phyloP scores from a whole-genome alignment of 306 rosid genomes.

The Acacia acuminata region DNA sequence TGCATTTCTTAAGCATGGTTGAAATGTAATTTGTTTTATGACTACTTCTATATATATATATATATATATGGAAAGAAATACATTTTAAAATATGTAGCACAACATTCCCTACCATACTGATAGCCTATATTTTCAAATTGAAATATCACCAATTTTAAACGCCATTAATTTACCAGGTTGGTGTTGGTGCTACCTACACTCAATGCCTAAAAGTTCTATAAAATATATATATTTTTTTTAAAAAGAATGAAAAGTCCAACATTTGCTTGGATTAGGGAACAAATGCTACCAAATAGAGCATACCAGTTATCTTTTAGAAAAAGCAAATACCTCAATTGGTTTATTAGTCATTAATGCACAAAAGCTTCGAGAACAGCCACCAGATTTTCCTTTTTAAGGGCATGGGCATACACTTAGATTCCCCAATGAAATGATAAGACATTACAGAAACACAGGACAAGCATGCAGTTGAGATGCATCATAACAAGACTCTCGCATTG shows the following conservation, averaged over 20 bases:
- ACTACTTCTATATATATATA: not conserved
- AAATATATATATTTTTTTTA: not conserved
- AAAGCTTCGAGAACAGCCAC: not conserved
- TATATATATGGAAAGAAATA: not conserved
- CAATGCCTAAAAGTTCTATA: not conserved
- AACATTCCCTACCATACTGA: not conserved
- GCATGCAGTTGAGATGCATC: conserved; percentile 12
- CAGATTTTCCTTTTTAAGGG: not conserved
- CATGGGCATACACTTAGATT: not conserved
- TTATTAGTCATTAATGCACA: conserved; percentile 3
- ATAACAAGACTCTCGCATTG: conserved; percentile 22
- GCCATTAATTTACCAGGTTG: not conserved
- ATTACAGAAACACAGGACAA: conserved; percentile 11
- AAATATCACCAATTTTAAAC: not conserved
- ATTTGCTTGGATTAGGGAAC: not conserved
- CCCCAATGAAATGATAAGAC: conserved; percentile 17
- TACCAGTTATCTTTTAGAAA: not conserved
- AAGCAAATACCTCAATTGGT: not conserved
- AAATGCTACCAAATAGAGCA: not conserved
- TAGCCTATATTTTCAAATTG: not conserved
- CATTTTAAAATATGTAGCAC: not conserved
- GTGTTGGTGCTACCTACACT: not conserved
- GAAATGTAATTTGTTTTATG: not conserved
- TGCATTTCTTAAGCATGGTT: not conserved
- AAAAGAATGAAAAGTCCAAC: not conserved